Base-by-base conservation (phyloP, 2,329 filamentous ascomycete species). In the Aspergillus eucalypticola region DNA sequence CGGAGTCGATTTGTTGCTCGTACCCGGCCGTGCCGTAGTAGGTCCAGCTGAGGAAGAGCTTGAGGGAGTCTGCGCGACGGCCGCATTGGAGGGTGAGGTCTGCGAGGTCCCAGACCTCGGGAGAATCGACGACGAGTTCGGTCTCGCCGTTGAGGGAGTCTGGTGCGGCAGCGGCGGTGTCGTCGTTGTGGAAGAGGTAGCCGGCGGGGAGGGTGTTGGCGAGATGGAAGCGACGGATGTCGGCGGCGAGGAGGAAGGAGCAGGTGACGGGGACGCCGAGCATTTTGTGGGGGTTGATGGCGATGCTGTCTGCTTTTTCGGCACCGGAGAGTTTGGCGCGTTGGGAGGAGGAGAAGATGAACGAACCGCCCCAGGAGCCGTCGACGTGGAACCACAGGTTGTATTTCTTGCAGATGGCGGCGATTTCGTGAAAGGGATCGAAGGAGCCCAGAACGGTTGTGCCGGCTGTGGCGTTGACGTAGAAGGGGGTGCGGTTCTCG, bases 241-340 rank as follows among this genome's bases (percentile, higher is more conserved):
- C 93, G 2, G 85, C 84, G 0, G 86, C 88, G 11, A 99, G 83
- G 4, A 99, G 84, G 79, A 96, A 97, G 0, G 90, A 93, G 78
- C 93, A 98, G 0, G 93, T 96, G 42, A 96, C 80, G 0, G 95
- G 94, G 2, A 92, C 90, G 60, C 91, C 91, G 72, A 98, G 85
- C 95, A 98, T 98, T 79, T 98, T 98, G 79, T 99, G 95, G 59
- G 95, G 93, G 76, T 96, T 98, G 57, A 96, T 85, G 2, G 92
- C 91, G 41, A 98, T 81, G 13, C 88, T 91, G 76, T 97, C 85
- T 8, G 93, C 95, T 42, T 89, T 82, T 48, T 92, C 83, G 2
- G 84, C 81, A 13, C 94, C 94, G 1, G 79, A 75, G 8, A 98
- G 79, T 71, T 92, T 90, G 56, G 78, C 68, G 49, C 79, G 80